Percentiles rank a stretch among this genome's conserved stretches.
Evolutionary conservation across 495 filamentous ascomycete species (phyloP).

Genomic region (Pyrenula aspistea): DNA sequence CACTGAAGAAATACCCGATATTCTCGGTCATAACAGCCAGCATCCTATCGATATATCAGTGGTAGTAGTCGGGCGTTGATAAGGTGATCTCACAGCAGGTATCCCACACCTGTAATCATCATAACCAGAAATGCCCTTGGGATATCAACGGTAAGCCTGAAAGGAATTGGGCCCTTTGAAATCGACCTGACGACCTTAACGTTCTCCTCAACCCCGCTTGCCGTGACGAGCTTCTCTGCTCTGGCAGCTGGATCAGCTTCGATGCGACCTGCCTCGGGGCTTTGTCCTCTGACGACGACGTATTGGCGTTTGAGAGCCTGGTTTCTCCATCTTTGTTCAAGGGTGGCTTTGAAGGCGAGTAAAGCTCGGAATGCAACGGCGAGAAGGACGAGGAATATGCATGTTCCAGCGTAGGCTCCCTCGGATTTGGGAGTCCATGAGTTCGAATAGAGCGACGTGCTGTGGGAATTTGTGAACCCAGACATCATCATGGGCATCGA

Average conservation of each 20-base stretch:
- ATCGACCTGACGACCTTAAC: constrained; percentile 53
- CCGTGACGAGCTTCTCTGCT: constrained; percentile 43
- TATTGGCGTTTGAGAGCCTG: constrained; percentile 59
- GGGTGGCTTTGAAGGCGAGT: constrained; percentile 48
- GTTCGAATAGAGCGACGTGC: constrained; percentile 61
- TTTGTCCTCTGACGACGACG: constrained; percentile 56
- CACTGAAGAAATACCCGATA: constrained; percentile 86
- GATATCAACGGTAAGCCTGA: constrained; percentile 68
- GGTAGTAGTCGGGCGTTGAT: constrained; percentile 4
- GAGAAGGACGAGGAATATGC: constrained; percentile 74
- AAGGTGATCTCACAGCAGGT: constrained; percentile 67
- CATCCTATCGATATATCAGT: constrained; percentile 49
- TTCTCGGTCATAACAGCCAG: constrained; percentile 98
- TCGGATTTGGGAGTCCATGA: constrained; percentile 58
- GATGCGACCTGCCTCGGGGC: constrained; percentile 40
- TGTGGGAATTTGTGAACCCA: constrained; percentile 51
- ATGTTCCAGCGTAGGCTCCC: constrained; percentile 69
- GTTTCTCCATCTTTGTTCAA: constrained; percentile 49
- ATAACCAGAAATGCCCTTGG: constrained; percentile 58
- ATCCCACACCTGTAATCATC: constrained; percentile 62
- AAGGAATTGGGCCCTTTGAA: constrained; percentile 39
- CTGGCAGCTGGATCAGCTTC: constrained; percentile 43
- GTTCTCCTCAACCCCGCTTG: constrained; percentile 61
- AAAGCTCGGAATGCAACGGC: constrained; percentile 54
- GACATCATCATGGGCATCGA: constrained; percentile 21